These are phyloP conservation scores for Alternaria hordeiaustralica DNA, from an alignment of 2,329 filamentous ascomycete genomes.

Conservation along the genomic window DNA sequence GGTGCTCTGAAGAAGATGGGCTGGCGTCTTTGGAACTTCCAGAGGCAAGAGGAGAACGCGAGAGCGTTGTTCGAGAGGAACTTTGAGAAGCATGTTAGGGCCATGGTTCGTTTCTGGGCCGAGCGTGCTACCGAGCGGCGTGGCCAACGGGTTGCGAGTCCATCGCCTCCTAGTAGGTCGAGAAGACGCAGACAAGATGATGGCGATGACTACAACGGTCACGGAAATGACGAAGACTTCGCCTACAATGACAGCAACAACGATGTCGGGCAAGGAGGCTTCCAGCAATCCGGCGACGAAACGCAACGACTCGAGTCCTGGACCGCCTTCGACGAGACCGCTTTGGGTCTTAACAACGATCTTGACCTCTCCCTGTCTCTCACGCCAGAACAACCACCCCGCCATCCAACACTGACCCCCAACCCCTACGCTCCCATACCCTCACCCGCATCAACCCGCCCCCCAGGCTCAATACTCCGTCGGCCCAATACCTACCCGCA, in stretches of 20 bases:
- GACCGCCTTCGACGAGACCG: slow-evolving; percentile 48
- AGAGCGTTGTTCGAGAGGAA: slow-evolving; percentile 61
- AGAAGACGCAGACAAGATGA: slow-evolving; percentile 15
- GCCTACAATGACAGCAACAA: background rate
- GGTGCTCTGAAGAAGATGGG: slow-evolving; percentile 62
- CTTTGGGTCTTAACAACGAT: slow-evolving; percentile 32
- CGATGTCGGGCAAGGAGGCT: slow-evolving; percentile 3
- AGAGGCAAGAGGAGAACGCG: slow-evolving; percentile 59
- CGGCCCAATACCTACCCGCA: slow-evolving; percentile 26
- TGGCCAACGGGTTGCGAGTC: slow-evolving; percentile 29
- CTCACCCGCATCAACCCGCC: slow-evolving; percentile 11
- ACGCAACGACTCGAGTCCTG: slow-evolving; percentile 45
- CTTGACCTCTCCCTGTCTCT: slow-evolving; percentile 41
- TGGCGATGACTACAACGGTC: background rate
- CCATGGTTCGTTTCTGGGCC: slow-evolving; percentile 63
- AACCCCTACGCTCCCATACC: slow-evolving; percentile 4
- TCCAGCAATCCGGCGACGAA: slow-evolving; percentile 29
- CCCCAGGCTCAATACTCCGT: slow-evolving; percentile 11
- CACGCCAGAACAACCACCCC: slow-evolving; percentile 26
- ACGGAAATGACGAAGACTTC: background rate
- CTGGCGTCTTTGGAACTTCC: slow-evolving; percentile 63
- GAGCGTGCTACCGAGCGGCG: slow-evolving; percentile 50
- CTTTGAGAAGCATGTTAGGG: slow-evolving; percentile 61
- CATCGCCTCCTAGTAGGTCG: slow-evolving; percentile 28
- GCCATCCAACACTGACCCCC: slow-evolving; percentile 1